A percentile compares a stretch with the other conserved stretches of the same genome.
phyloP scores from a whole-genome alignment of 495 filamentous ascomycete species.

The Penicillium roqueforti region DNA sequence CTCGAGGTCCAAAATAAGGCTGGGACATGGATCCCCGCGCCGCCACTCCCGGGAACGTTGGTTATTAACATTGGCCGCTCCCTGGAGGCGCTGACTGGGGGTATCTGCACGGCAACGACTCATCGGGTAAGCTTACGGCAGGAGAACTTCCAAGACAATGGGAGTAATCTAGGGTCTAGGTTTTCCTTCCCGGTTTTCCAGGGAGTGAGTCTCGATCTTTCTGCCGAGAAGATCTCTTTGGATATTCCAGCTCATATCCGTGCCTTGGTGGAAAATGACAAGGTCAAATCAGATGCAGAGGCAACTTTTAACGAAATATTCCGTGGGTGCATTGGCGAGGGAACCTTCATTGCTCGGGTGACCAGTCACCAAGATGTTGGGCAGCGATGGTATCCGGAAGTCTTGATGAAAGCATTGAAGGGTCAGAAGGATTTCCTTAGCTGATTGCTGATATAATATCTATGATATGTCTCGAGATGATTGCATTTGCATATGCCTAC shows the following conservation, averaged over 20 bases:
- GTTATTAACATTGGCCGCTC: slow-evolving; percentile 94
- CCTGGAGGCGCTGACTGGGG: slow-evolving; percentile 83
- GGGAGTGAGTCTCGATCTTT: slow-evolving; percentile 72
- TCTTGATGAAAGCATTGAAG: slow-evolving; percentile 42
- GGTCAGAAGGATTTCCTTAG: slow-evolving; percentile 24
- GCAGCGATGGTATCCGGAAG: slow-evolving; percentile 72
- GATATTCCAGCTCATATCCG: slow-evolving; percentile 65
- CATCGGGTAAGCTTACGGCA: slow-evolving; percentile 61
- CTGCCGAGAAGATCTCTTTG: slow-evolving; percentile 68
- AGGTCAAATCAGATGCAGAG: slow-evolving; percentile 43
- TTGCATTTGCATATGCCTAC: no score
- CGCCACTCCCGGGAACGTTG: slow-evolving; percentile 50
- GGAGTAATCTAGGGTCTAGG: slow-evolving; percentile 54
- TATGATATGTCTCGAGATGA: not conserved
- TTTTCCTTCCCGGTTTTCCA: slow-evolving; percentile 92
- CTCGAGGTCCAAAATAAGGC: slow-evolving; percentile 85
- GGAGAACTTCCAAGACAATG: slow-evolving; percentile 31
- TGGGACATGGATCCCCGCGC: slow-evolving; percentile 71
- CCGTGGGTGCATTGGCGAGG: slow-evolving; percentile 67
- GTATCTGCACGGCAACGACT: slow-evolving; percentile 81
- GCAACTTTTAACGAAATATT: slow-evolving; percentile 41
- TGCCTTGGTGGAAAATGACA: slow-evolving; percentile 37
- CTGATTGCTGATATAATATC: not conserved
- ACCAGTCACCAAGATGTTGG: slow-evolving; percentile 90
- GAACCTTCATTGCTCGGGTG: slow-evolving; percentile 74